These are phyloP conservation scores for Rhodotorula kratochvilovae DNA, from an alignment of 768 basidiomycete genomes.

Conservation along the genomic window DNA sequence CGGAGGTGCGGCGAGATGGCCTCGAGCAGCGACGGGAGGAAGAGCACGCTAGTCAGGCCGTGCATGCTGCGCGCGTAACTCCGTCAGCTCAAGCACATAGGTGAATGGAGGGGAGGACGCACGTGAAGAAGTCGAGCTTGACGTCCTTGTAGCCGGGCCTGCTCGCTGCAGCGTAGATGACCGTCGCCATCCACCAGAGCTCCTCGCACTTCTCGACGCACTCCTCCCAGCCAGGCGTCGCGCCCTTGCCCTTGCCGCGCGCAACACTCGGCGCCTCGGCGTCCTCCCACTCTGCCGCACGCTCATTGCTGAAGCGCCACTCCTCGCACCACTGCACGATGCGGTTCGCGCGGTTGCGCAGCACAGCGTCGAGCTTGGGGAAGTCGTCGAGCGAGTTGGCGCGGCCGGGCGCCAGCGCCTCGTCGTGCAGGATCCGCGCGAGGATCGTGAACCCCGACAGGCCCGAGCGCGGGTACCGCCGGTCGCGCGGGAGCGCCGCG, in stretches of 20 bases:
- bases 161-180: slow-evolving; percentile 37
- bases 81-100: neutral
- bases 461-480: slow-evolving; percentile 33
- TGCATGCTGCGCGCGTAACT: slow-evolving; percentile 32
- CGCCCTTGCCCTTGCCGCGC: neutral
- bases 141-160: slow-evolving; percentile 39
- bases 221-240: slow-evolving; percentile 37
- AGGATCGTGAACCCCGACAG: slow-evolving; percentile 42
- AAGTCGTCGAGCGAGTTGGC: slow-evolving; percentile 31
- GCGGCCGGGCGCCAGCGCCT: slow-evolving; percentile 37
- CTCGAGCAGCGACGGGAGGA: slow-evolving; percentile 41
- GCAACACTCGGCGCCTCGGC: slow-evolving; percentile 9
- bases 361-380: slow-evolving; percentile 33
- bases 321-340: slow-evolving; percentile 36
- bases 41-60: slow-evolving; percentile 41
- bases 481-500: slow-evolving; percentile 20
- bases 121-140: slow-evolving; percentile 44
- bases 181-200: slow-evolving; percentile 41
- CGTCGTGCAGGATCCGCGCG: slow-evolving; percentile 39
- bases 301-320: slow-evolving; percentile 39
- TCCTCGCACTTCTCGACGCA: slow-evolving; percentile 43
- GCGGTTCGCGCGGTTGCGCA: slow-evolving; percentile 24
- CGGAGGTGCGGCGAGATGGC: slow-evolving; percentile 40
- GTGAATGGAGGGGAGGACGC: neutral
- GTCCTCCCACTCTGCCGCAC: slow-evolving; percentile 38